These are phyloP conservation scores for Aspergillus hortae DNA, from an alignment of 2,329 filamentous ascomycete species.

Conservation along the genomic window DNA sequence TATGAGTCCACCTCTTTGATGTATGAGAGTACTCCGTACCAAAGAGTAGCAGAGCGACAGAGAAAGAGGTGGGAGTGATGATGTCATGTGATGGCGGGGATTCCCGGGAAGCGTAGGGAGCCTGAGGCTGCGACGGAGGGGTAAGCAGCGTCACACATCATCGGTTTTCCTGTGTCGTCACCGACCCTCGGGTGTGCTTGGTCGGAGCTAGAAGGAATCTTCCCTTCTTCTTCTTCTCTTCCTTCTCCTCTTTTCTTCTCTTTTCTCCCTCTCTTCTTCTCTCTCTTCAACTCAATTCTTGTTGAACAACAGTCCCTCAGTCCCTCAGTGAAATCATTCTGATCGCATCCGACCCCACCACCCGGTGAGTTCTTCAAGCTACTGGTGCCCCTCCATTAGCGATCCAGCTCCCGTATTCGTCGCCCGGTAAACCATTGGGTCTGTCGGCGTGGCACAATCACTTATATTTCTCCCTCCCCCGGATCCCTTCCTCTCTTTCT, in stretches of 20 bases:
- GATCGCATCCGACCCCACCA: conserved; percentile 35
- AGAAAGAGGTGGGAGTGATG: conserved; percentile 6
- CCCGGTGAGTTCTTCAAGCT: conserved; percentile 32
- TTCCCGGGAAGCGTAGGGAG: conserved; percentile 16
- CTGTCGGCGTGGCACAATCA: conserved; percentile 7
- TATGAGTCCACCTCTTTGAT: background rate
- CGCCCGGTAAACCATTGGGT: conserved; percentile 21
- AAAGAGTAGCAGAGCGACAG: background rate
- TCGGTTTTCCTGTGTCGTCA: conserved; percentile 12
- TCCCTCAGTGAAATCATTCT: conserved; percentile 29
- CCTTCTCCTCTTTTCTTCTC: background rate
- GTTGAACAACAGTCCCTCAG: conserved; percentile 2
- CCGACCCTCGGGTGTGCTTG: conserved; percentile 2
- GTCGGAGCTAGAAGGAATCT: background rate
- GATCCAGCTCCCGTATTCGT: conserved; percentile 20
- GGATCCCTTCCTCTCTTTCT: background rate
- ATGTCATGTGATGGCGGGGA: conserved; percentile 26
- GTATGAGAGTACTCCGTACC: background rate
- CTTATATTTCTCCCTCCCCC: conserved; percentile 6
- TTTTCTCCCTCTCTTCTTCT: background rate
- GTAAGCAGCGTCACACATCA: background rate
- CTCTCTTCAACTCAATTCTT: background rate
- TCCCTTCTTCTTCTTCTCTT: background rate
- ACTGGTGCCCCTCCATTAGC: conserved; percentile 19
- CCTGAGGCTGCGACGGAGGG: conserved; percentile 14